These are phyloP conservation scores for Pythium guiyangense DNA, from an alignment of 352 stramenopile species.

Conservation along the genomic window DNA sequence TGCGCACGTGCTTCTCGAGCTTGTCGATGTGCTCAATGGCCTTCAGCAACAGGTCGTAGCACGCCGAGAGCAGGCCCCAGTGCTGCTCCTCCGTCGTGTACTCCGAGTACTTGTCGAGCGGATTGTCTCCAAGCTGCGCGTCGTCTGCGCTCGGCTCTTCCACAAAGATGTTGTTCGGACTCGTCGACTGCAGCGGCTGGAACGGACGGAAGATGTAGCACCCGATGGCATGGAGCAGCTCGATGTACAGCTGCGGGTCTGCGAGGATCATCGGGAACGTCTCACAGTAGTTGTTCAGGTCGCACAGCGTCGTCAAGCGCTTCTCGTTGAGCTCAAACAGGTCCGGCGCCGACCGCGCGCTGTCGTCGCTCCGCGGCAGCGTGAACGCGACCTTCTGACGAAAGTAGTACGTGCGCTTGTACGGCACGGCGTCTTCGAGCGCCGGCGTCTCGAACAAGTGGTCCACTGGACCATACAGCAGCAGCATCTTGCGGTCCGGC, in stretches of 20 bases:
- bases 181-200: constrained; percentile 33
- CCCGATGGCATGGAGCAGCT: constrained; percentile 74
- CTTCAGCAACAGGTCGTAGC: constrained; percentile 80
- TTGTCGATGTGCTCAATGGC: constrained; percentile 88
- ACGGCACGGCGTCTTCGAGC: constrained; percentile 73
- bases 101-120: constrained; percentile 82
- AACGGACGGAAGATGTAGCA: constrained; percentile 85
- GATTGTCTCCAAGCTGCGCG: constrained; percentile 47
- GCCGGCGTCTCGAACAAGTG: constrained; percentile 73
- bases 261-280: constrained; percentile 75
- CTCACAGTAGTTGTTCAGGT: constrained; percentile 86
- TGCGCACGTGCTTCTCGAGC: constrained; percentile 82
- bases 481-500: constrained; percentile 59
- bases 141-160: constrained; percentile 73
- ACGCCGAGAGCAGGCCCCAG: constrained; percentile 75
- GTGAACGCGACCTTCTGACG: constrained; percentile 83
- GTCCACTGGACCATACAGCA: constrained; percentile 54
- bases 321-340: constrained; percentile 86
- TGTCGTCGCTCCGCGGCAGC: constrained; percentile 55
- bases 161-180: constrained; percentile 78
- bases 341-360: constrained; percentile 34
- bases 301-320: constrained; percentile 74
- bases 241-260: constrained; percentile 77
- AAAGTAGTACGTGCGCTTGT: constrained; percentile 84
- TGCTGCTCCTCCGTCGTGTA: constrained; percentile 81